Percentiles rank a stretch among this genome's conserved stretches.
Conservation (phyloP, 2,329 filamentous ascomycete species). For the Bertia moriformis region DNA sequence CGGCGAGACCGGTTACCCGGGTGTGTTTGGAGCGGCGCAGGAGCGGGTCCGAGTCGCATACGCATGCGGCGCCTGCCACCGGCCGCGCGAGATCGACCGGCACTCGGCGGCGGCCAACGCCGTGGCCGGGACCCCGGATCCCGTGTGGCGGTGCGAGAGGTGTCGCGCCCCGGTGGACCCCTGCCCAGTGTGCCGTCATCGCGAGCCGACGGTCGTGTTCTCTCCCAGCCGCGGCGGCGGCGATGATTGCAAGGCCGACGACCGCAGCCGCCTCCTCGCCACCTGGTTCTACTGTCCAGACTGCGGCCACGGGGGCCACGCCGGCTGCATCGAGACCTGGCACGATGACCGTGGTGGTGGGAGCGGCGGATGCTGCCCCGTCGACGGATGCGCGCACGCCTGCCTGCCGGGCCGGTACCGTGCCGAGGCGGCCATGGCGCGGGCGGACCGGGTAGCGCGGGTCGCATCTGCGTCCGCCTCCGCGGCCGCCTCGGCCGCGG, state of each 20-base stretch:
- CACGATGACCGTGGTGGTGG: conserved; percentile 21
- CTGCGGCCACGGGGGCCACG: conserved; percentile 48
- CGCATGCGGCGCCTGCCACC: conserved; percentile 38
- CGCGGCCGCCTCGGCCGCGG: conserved; percentile 6
- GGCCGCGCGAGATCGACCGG: conserved; percentile 38
- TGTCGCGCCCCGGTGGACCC: conserved; percentile 36
- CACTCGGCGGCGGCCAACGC: conserved; percentile 18
- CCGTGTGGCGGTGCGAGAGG: conserved; percentile 43
- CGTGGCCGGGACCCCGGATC: conserved; percentile 13
- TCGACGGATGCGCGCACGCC: conserved; percentile 51
- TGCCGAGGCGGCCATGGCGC: conserved; percentile 25
- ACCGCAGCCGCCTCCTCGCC: conserved; percentile 14
- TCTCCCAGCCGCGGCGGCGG: no score
- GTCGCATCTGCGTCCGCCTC: conserved; percentile 26
- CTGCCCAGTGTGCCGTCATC: conserved; percentile 43
- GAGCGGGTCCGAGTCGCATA: conserved; percentile 36
- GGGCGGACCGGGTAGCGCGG: conserved; percentile 35
- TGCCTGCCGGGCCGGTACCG: conserved; percentile 44
- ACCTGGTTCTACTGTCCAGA: conserved; percentile 52
- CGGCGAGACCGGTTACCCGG: conserved; percentile 34
- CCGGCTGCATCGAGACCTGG: conserved; percentile 43
- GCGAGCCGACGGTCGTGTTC: conserved; percentile 18
- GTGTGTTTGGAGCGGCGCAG: conserved; percentile 37
- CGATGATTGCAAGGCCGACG: conserved; percentile 7
- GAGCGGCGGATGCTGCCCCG: conserved; percentile 37